These are phyloP conservation scores for Coemansia sp. DNA, from an alignment of 192 early-diverging fungal genomes.

Conservation along the genomic window DNA sequence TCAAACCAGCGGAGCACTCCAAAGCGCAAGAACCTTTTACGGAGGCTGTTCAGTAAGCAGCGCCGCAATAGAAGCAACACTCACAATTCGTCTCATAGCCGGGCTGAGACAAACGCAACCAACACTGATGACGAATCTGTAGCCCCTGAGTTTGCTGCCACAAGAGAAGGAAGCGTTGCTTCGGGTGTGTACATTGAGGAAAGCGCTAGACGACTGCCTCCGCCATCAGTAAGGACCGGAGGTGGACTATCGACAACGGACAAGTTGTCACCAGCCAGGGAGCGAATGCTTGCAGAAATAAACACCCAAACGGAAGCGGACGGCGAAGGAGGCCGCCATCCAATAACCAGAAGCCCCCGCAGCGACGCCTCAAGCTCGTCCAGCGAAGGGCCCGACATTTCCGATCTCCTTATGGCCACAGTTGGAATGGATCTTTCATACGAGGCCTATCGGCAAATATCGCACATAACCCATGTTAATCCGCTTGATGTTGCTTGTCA, in stretches of 20 bases:
- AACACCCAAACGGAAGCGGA: background rate
- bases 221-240: background rate
- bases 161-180: background rate
- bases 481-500: slow-evolving; percentile 81
- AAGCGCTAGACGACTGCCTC: background rate
- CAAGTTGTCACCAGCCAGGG: slow-evolving; percentile 1
- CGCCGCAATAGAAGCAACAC: slow-evolving; percentile 14
- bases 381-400: slow-evolving; percentile 43
- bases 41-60: slow-evolving; percentile 52
- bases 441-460: slow-evolving; percentile 61
- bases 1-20: background rate
- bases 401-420: slow-evolving; percentile 51
- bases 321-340: background rate
- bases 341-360: background rate
- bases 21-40: slow-evolving; percentile 31
- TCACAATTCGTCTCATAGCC: background rate
- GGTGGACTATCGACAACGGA: background rate
- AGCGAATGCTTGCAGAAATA: background rate
- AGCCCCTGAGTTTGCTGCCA: background rate
- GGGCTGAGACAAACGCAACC: background rate
- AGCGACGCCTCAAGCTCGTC: background rate
- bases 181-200: background rate
- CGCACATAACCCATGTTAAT: slow-evolving; percentile 67
- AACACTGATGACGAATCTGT: background rate
- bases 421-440: slow-evolving; percentile 53